Evolutionary conservation across 441 rosid species (phyloP).

Genomic region (Pelargonium fulgidum): DNA sequence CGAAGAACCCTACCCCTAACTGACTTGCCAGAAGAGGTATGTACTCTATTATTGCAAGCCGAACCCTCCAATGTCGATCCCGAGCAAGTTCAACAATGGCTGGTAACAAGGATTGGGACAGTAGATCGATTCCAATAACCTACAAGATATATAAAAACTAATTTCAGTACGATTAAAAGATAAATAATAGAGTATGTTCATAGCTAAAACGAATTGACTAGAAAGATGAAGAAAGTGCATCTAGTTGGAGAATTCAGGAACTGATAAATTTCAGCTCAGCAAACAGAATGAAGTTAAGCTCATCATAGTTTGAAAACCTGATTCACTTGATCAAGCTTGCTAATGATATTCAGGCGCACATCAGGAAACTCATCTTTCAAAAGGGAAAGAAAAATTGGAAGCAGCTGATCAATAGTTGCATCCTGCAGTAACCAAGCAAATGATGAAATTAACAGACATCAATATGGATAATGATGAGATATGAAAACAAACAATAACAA

Average conservation of each 20-base stretch:
- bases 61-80: conserved; percentile 1
- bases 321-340: conserved; percentile 98
- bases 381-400: conserved; percentile 89
- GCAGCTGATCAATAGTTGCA: conserved; percentile 88
- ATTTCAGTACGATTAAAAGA: neutral
- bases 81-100: conserved; percentile 94
- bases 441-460: neutral
- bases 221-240: neutral
- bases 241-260: too few relatives aligned
- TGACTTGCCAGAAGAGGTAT: too few relatives aligned
- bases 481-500: neutral
- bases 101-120: conserved; percentile 86
- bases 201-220: too few relatives aligned
- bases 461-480: neutral
- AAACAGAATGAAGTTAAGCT: too few relatives aligned
- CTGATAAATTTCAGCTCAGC: too few relatives aligned
- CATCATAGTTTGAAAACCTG: conserved; percentile 44
- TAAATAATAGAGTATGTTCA: conserved; percentile 33
- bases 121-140: conserved; percentile 95
- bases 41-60: too few relatives aligned
- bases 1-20: too few relatives aligned
- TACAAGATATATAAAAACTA: conserved; percentile 20
- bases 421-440: conserved; percentile 44
- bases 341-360: conserved; percentile 84
- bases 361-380: conserved; percentile 95